Base-by-base conservation (phyloP, 129 eudicot species). In the Artemisia annua region DNA sequence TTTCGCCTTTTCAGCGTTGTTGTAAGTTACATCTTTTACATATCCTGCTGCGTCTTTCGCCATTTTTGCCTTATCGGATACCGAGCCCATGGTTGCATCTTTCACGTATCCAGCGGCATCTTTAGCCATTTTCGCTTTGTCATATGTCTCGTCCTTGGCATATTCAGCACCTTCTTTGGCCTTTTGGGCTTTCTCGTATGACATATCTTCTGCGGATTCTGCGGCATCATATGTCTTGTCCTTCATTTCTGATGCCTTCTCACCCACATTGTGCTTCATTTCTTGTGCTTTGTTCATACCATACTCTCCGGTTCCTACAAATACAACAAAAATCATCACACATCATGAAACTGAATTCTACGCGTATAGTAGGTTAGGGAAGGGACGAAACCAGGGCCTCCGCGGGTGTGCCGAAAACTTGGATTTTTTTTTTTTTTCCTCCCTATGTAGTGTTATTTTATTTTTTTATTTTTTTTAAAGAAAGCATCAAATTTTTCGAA, bases 1-100 rank as follows among this genome's bases (percentile, higher is more conserved):
- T 72, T 84, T 78, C 11, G 77, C 78, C 9, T 80, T 85, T 0
- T 84, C 86, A 0, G 79, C 16, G 26, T 44, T 72, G 16, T 74
- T 53, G 5, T 62, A 49, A 0, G 64, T 51, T 11, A 30, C 18
- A 1, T 73, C 60, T 5, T 59, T 48, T 0, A 22, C 15, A 24
- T 39, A 48, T 2, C 49, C 60, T 5, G 54, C 53, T 24, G 22
- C 73, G 7, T 70, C 43, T 39, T 71, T 58, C 0, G 73, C 75
- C 73, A 63, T 75, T 48, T 67, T 35, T 9, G 43, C 43, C 43
- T 35, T 35, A 6, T 35, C 43, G 3, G 43, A 35, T 6, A 35
- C 43, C 43, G 43, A 0, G 43, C 43, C 70, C 16, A 53, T 28
- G 0, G 83, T 80, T 13, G 43, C 19, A 2, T 75, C 79, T 9